Percentiles rank a stretch among this genome's conserved stretches.
phyloP scores from a whole-genome alignment of 331 rosid species.

The Pyracantha coccinea region DNA sequence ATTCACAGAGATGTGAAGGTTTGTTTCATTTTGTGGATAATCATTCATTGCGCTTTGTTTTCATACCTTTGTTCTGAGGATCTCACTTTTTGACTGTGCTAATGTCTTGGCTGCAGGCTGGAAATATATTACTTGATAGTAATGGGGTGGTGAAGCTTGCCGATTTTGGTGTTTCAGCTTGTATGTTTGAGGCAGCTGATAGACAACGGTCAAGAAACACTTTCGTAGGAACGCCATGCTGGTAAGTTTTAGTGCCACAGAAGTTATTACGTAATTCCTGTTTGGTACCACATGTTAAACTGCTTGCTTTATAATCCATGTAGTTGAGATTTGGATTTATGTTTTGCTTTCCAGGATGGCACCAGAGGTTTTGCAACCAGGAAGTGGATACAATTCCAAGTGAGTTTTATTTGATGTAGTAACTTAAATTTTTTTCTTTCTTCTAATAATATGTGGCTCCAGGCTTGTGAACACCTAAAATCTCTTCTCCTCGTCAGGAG shows the following conservation, averaged over 20 bases:
- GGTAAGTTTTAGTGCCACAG: conserved; percentile 30
- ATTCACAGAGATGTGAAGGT: conserved; percentile 97
- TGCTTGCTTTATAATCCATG: conserved; percentile 1
- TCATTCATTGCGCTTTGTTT: background rate
- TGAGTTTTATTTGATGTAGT: background rate
- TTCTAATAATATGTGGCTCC: background rate
- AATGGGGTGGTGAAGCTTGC: conserved; percentile 83
- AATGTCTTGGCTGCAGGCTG: conserved; percentile 48
- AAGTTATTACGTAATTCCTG: background rate
- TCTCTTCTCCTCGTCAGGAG: background rate
- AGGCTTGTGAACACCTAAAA: background rate
- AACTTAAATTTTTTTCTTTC: background rate
- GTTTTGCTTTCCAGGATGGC: conserved; percentile 71
- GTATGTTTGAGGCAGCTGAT: conserved; percentile 92
- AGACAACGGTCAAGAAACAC: conserved; percentile 89
- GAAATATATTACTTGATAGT: conserved; percentile 74
- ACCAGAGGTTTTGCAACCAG: conserved; percentile 98
- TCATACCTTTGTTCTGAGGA: background rate
- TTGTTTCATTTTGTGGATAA: background rate
- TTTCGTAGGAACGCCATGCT: conserved; percentile 97
- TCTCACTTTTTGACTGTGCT: background rate
- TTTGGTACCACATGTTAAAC: background rate
- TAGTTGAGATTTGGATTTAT: conserved; percentile 1
- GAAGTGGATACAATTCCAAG: conserved; percentile 81
- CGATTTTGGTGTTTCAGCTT: conserved; percentile 96